Conservation (phyloP, 2,329 filamentous ascomycete species). For the Stagonosporopsis chrysanthemi region DNA sequence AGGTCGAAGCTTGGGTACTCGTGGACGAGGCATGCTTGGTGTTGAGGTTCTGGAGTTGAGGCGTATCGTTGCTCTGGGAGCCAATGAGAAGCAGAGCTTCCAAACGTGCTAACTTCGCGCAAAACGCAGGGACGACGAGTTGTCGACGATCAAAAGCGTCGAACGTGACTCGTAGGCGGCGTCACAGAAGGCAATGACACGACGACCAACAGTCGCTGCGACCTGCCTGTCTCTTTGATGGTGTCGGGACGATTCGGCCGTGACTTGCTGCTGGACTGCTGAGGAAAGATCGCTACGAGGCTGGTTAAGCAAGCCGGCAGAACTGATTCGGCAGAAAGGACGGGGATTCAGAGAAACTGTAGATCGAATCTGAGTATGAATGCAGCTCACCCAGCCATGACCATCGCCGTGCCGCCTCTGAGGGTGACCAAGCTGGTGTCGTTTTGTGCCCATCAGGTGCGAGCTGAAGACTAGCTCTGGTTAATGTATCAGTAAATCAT, state of each 20-base stretch:
- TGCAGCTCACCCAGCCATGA: background rate
- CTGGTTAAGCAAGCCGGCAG: background rate
- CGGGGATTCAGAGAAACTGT: too few species aligned
- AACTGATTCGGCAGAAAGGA: background rate
- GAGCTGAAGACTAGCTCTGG: background rate
- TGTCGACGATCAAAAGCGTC: slow-evolving; percentile 16
- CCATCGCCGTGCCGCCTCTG: background rate
- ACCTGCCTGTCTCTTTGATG: slow-evolving; percentile 7
- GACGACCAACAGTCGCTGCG: slow-evolving; percentile 16
- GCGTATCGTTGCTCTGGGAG: slow-evolving; percentile 23
- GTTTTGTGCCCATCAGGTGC: background rate
- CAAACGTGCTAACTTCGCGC: slow-evolving; percentile 38
- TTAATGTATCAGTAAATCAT: background rate
- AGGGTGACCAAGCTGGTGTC: background rate
- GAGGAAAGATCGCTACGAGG: background rate
- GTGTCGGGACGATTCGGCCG: slow-evolving; percentile 14
- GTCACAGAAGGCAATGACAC: slow-evolving; percentile 11
- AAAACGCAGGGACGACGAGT: slow-evolving; percentile 38
- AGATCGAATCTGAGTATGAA: too few species aligned
- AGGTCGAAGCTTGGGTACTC: slow-evolving; percentile 34
- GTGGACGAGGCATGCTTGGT: slow-evolving; percentile 42
- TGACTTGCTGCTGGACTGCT: background rate
- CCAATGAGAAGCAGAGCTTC: slow-evolving; percentile 38
- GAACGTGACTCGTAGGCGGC: slow-evolving; percentile 19
- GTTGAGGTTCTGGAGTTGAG: slow-evolving; percentile 44